These are phyloP conservation scores for Colletotrichum sp. DNA, from an alignment of 2,329 filamentous ascomycete species.

Conservation along the genomic window DNA sequence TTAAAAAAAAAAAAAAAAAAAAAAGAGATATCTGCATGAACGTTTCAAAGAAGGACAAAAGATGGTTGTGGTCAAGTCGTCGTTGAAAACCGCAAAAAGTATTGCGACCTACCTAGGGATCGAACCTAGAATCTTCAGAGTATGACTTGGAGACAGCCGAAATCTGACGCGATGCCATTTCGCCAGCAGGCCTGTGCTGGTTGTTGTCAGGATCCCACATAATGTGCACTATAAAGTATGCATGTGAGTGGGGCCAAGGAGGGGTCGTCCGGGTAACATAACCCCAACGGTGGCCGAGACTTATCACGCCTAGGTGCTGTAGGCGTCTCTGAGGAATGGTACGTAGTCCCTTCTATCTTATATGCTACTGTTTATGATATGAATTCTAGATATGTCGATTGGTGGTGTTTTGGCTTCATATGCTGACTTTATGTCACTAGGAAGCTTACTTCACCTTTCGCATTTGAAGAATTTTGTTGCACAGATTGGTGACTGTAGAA, in stretches of 20 bases:
- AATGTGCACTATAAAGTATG: neutral
- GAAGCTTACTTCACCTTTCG: neutral
- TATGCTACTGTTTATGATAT: neutral
- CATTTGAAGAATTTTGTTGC: neutral
- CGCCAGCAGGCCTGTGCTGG: slow-evolving; percentile 13
- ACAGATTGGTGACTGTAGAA: neutral
- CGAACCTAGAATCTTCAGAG: slow-evolving; percentile 21
- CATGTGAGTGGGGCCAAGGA: neutral
- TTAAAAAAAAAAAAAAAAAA: neutral
- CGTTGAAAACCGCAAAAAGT: neutral
- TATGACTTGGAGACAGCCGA: slow-evolving; percentile 4
- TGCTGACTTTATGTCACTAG: neutral
- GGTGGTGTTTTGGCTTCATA: neutral
- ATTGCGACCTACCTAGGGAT: slow-evolving; percentile 12
- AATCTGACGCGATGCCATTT: slow-evolving; percentile 22
- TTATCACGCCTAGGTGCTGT: neutral
- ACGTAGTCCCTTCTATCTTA: neutral
- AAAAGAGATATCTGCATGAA: too few relatives aligned
- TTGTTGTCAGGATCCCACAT: fast-evolving
- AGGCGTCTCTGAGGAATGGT: neutral
- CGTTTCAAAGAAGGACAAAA: too few relatives aligned
- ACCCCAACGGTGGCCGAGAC: neutral
- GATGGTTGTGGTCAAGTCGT: too few relatives aligned
- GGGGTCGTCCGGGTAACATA: neutral
- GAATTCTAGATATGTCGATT: neutral